These are phyloP conservation scores for Oryza rufipogon DNA, from an alignment of 176 grass and related monocot species.

Conservation along the genomic window DNA sequence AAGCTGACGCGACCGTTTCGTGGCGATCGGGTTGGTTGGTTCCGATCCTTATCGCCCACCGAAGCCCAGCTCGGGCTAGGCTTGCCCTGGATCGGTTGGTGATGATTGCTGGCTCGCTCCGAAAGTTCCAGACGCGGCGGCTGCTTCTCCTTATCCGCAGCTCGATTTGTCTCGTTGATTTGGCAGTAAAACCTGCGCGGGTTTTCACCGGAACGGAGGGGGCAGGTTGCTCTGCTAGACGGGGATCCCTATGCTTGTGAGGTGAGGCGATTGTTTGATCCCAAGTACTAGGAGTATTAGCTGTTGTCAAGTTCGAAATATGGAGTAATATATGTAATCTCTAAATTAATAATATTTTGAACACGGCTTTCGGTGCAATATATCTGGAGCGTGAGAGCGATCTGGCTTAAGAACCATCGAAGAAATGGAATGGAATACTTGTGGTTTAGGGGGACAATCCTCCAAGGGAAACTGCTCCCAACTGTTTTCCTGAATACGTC, in stretches of 20 bases:
- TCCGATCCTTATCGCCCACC: neutral
- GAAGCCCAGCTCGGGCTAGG: neutral
- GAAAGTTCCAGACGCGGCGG: conserved; percentile 21
- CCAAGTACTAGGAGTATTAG: neutral
- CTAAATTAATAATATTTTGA: neutral
- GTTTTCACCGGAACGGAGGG: neutral
- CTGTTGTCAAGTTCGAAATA: conserved; percentile 10
- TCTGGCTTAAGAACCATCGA: conserved; percentile 24
- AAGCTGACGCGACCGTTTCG: conserved; percentile 2
- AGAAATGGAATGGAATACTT: conserved; percentile 4
- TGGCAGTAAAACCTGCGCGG: neutral
- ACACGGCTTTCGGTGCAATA: conserved; percentile 13
- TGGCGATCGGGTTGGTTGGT: neutral
- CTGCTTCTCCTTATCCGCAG: neutral
- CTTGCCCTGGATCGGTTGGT: neutral
- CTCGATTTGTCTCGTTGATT: neutral
- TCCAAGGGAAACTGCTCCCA: conserved; percentile 12
- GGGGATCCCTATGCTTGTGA: neutral
- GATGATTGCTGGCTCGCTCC: neutral
- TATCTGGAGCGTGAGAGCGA: neutral
- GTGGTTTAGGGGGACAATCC: neutral
- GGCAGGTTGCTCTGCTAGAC: neutral
- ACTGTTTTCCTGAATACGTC: neutral
- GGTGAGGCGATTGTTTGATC: neutral
- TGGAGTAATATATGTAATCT: neutral